Evolutionary conservation across 306 rosid genomes (phyloP), one percentile per base, ranked within the genome.

Genomic region (Malus asiatica): DNA sequence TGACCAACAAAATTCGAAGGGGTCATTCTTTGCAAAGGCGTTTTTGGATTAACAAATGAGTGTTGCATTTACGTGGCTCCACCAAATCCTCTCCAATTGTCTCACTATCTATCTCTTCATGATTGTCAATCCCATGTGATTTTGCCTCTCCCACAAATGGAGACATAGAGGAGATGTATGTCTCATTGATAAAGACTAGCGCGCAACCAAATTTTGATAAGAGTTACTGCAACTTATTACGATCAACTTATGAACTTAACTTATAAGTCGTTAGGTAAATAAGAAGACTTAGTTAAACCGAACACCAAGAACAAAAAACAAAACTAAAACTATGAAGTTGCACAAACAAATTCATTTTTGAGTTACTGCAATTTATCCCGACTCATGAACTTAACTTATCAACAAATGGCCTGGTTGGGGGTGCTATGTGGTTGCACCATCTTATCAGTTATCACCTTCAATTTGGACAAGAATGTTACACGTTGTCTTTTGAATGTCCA

Each of bases 81-180:
- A 86, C 89, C 84, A 79, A 81, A 95, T 95, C 96, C 93, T 89
- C 97, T 85, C 82, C 86, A 88, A 80, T 90, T 95, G 97, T 95
- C 98, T 92, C 98, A 89, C 91, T 87, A 87, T 85, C 88, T 27
- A 71, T 85, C 86, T 82, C 91, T 90, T 88, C 96, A 90, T 86
- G 70, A 90, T 89, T 89, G 92, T 71, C 68, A 76, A 82, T 89
- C 96, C 98, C 98, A 94, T 94, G 98, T 94, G 98, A 87, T 83
- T 82, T 75, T 95, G 97, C 96, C 88, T 83, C 98, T 82, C 78
- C 48, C 62, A 29, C 61, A 62, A 25, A 18, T 12, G 23, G 25
- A 71, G 53, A 70, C 18, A 33, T 72, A 60, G 40, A 75, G 71
- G 71, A 48, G 68, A 69, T 46, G 60, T 68, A 13, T 66, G 32